Evolutionary conservation across 169 alveolate genomes (phyloP), one percentile per base, ranked within the genome.

Genomic region (Theileria orientalis): DNA sequence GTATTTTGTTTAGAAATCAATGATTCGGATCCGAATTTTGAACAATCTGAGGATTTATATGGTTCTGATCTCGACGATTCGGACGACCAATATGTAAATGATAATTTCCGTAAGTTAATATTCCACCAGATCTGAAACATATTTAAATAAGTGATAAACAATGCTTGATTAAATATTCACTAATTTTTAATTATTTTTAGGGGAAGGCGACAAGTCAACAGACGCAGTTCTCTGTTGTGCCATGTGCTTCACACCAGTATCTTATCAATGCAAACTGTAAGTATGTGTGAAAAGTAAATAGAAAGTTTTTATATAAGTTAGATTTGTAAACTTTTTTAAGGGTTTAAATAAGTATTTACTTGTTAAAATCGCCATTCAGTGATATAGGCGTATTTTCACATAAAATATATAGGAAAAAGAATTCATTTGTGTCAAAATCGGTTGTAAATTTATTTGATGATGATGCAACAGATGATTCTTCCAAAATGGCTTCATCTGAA

Each of bases 171-270:
- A 52, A 60, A 40, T 63, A 42, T 1, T 1, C 44, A 27, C 60
- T n/a, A n/a, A n/a, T n/a, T n/a, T n/a, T n/a, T n/a, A n/a, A n/a
- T n/a, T n/a, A 32, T 2, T 2, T 64, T 27, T 35, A 64, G 74
- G 74, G 27, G 16, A 46, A 40, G 74, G 74, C 19, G 56, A 35
- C 23, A 69, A 56, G 74, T 25, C 40, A 33, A 57, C 83, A 21
- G 88, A 80, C 54, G 88, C 61, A 13, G 74, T 80, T n/a, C 60
- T 80, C 6, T 80, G 84, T 44, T 80, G 88, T 27, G 76, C 88
- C 1, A 74, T 67, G 37, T 80, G 88, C 33, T 80, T 80, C 59
- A 80, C 88, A 23, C 83, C 88, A 2, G 68, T 80, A 9, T 80
- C 78, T 64, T 80, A 80, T 70, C 63, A 73, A 29, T 78, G 76